Conservation (phyloP, 2,329 filamentous ascomycete genomes). For the Claviceps sp. region DNA sequence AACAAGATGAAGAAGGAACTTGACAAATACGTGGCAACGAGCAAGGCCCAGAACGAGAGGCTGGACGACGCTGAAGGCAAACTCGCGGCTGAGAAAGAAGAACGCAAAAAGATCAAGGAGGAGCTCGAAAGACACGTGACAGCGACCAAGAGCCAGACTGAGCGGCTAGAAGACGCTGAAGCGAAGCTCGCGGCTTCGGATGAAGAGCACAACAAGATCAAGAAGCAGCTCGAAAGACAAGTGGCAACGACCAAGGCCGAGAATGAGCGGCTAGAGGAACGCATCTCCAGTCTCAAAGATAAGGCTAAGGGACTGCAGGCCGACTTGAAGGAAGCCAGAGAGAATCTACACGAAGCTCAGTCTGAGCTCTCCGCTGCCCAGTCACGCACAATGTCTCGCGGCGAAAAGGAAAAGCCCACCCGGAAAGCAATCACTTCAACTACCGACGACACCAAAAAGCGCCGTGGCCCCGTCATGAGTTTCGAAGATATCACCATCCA, state of each 20-base stretch:
- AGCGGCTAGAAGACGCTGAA: conserved; percentile 45
- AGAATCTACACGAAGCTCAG: conserved; percentile 26
- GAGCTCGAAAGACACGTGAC: conserved; percentile 39
- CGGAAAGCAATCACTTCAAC: conserved; percentile 11
- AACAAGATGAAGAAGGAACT: conserved; percentile 31
- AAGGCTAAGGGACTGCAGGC: conserved; percentile 59
- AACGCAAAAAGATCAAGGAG: conserved; percentile 17
- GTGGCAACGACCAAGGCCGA: conserved; percentile 54
- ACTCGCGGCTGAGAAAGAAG: no score
- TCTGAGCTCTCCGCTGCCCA: conserved; percentile 1
- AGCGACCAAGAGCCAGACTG: conserved; percentile 48
- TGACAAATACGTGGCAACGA: conserved; percentile 44
- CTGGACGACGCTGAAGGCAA: conserved; percentile 38
- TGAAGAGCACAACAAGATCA: conserved; percentile 22
- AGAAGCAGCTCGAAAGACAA: conserved; percentile 57
- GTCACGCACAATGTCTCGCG: conserved; percentile 7
- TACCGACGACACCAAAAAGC: conserved; percentile 29
- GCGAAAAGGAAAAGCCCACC: conserved; percentile 9
- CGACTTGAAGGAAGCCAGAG: conserved; percentile 51
- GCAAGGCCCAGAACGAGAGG: conserved; percentile 46
- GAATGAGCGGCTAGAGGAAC: conserved; percentile 54
- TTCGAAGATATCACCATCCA: conserved; percentile 33
- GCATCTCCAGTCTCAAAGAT: conserved; percentile 52
- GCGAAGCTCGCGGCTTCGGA: no score
- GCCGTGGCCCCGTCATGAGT: conserved; percentile 30